Percentiles rank a stretch among this genome's conserved stretches.
These are phyloP conservation scores for Xylariomycetidae sp. DNA, from an alignment of 2,329 filamentous ascomycete species.

Conservation along the genomic window DNA sequence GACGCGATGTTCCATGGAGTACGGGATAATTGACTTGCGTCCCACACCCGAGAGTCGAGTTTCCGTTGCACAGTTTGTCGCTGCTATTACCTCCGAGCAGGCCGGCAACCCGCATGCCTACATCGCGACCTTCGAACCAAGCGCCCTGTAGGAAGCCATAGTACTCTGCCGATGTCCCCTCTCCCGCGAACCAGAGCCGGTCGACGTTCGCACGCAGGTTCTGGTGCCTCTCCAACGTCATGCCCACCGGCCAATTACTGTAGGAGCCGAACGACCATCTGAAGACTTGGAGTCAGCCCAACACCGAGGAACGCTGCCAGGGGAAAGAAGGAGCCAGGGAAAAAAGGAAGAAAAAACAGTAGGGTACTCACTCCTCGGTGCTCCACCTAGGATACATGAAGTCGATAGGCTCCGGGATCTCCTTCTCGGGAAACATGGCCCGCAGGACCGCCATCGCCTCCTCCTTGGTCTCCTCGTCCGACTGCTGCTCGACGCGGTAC, in stretches of 20 bases:
- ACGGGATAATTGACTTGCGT: constrained; percentile 21
- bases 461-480: constrained; percentile 48
- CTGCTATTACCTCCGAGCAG: constrained; percentile 20
- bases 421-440: constrained; percentile 52
- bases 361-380: constrained; percentile 24
- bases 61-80: constrained; percentile 12
- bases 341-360: no score
- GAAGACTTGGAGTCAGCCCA: no score
- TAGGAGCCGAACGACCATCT: constrained; percentile 53
- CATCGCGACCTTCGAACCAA: constrained; percentile 49
- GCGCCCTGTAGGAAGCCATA: constrained; percentile 62
- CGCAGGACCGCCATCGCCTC: constrained; percentile 53
- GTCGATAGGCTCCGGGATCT: constrained; percentile 51
- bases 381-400: constrained; percentile 59
- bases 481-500: constrained; percentile 53
- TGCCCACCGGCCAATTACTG: constrained; percentile 61
- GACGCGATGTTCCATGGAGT: constrained; percentile 30
- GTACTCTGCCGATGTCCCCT: constrained; percentile 56
- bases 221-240: constrained; percentile 59
- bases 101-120: constrained; percentile 37
- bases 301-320: not conserved
- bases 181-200: constrained; percentile 59
- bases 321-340: not conserved
- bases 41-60: constrained; percentile 20
- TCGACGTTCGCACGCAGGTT: constrained; percentile 61